These are phyloP conservation scores for Colletotrichum camelliae DNA, from an alignment of 2,329 filamentous ascomycete species.

Conservation along the genomic window DNA sequence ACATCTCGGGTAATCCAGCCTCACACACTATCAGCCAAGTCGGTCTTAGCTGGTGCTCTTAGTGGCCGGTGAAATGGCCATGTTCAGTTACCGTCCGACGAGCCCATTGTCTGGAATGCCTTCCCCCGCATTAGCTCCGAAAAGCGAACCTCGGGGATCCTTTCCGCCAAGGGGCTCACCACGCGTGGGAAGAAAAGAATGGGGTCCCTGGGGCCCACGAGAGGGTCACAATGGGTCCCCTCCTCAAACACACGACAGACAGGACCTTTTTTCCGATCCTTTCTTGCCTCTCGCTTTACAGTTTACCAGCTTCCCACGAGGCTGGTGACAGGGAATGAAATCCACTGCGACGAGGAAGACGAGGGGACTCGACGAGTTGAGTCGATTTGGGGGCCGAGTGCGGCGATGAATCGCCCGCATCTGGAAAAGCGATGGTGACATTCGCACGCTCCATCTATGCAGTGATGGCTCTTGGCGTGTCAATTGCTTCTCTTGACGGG, in stretches of 20 bases:
- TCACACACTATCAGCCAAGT: not conserved
- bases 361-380: not conserved
- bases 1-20: conserved; percentile 11
- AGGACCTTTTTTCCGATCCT: not conserved
- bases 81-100: not conserved
- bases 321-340: not conserved
- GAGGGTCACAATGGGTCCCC: not conserved
- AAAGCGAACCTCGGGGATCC: not conserved
- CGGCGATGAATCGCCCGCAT: not conserved
- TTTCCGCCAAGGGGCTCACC: not conserved
- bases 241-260: not conserved
- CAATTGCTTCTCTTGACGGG: not conserved
- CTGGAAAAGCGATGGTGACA: not conserved
- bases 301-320: conserved; percentile 15
- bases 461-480: not conserved
- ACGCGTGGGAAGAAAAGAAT: not conserved
- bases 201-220: not conserved
- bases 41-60: not conserved
- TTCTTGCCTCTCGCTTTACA: not conserved
- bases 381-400: not conserved
- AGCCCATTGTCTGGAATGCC: not conserved
- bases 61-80: conserved; percentile 5
- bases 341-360: not conserved
- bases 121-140: conserved; percentile 12
- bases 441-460: not conserved